These are phyloP conservation scores for Apophysomyces variabilis DNA, from an alignment of 371 early-diverging fungal species.

Conservation along the genomic window DNA sequence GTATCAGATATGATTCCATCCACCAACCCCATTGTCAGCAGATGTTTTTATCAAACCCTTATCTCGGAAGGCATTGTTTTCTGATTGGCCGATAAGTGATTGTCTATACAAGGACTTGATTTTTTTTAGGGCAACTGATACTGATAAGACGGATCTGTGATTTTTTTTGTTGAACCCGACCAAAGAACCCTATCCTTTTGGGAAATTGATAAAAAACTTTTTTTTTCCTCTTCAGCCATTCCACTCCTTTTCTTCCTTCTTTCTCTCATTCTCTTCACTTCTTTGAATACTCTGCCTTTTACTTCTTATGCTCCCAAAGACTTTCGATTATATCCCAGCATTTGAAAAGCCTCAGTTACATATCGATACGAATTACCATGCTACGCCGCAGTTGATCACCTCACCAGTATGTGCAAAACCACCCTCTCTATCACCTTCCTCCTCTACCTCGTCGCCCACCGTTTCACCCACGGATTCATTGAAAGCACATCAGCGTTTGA, in stretches of 20 bases:
- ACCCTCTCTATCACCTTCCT: constrained; percentile 34
- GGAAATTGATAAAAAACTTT: constrained; percentile 6
- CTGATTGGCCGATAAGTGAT: constrained; percentile 15
- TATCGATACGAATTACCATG: constrained; percentile 13
- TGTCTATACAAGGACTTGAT: constrained; percentile 14
- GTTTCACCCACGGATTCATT: constrained; percentile 19
- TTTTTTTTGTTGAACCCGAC: constrained; percentile 12
- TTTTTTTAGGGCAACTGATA: constrained; percentile 25
- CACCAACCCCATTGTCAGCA: constrained; percentile 7
- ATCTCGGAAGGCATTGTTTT: constrained; percentile 13
- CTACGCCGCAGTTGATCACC: constrained; percentile 2
- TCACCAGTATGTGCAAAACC: constrained; percentile 7
- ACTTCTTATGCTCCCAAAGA: background rate
- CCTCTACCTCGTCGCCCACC: constrained; percentile 28
- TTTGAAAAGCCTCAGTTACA: constrained; percentile 4
- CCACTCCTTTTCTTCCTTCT: constrained; percentile 11
- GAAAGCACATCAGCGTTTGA: constrained; percentile 8
- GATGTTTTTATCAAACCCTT: constrained; percentile 12
- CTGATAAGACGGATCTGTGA: constrained; percentile 16
- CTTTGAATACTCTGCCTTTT: background rate
- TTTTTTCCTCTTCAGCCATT: background rate
- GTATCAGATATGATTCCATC: constrained; percentile 1
- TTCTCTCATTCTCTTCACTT: background rate
- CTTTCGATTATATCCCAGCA: background rate
- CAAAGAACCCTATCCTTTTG: background rate